A percentile compares a stretch with the other conserved stretches of the same genome.
These are phyloP conservation scores for Cladophialophora exuberans DNA, from an alignment of 2,329 filamentous ascomycete species.

Conservation along the genomic window DNA sequence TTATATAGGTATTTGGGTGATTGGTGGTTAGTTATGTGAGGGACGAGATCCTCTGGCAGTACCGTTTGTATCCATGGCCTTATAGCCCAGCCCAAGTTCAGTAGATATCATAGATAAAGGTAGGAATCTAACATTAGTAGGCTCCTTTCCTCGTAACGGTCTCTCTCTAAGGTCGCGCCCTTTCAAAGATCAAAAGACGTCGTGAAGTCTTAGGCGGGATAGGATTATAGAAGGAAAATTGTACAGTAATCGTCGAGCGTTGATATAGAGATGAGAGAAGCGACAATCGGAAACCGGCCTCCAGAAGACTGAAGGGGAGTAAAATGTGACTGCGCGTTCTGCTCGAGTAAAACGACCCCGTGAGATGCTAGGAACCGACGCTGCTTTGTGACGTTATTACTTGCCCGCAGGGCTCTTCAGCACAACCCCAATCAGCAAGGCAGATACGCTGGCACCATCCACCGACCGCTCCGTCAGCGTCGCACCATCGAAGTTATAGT, in stretches of 20 bases:
- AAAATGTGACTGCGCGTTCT: conserved; percentile 5
- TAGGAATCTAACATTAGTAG: conserved; percentile 1
- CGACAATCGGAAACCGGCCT: conserved; percentile 3
- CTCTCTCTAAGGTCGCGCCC: conserved; percentile 5
- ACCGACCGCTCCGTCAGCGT: no score
- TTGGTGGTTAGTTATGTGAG: no score
- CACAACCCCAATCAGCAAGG: no score
- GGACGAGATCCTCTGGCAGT: no score
- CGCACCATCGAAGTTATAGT: no score
- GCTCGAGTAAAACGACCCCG: neutral
- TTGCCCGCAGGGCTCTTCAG: no score
- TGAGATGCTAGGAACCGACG: no score
- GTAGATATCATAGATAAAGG: conserved; percentile 1
- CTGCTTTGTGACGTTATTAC: no score
- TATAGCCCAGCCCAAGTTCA: no score
- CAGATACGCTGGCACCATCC: no score
- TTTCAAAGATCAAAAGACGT: conserved; percentile 6
- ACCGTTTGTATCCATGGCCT: no score
- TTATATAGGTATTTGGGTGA: no score
- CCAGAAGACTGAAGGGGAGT: conserved; percentile 7
- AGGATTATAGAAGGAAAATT: conserved; percentile 7
- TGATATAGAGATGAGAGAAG: conserved; percentile 10
- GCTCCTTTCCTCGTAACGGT: conserved; percentile 1
- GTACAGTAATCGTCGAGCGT: conserved; percentile 10
- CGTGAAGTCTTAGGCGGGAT: conserved; percentile 7